Conservation (phyloP, 257 asterid genomes). For the Solanum arcanum region DNA sequence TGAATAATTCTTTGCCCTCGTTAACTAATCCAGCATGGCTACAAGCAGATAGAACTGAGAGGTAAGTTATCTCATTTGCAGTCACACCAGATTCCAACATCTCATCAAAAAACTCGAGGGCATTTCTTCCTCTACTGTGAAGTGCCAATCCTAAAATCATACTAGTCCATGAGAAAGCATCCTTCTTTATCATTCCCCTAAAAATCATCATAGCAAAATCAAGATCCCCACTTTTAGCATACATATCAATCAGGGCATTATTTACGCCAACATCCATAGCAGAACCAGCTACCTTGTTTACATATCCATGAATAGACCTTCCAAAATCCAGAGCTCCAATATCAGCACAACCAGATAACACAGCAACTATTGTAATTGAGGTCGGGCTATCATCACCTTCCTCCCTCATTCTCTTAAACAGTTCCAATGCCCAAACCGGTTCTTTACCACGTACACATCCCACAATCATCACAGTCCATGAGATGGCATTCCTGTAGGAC, state of each 20-base stretch:
- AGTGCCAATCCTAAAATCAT: slow-evolving; percentile 65
- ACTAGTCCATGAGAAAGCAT: slow-evolving; percentile 64
- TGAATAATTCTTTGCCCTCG: slow-evolving; percentile 54
- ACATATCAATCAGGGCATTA: slow-evolving; percentile 73
- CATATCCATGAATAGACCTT: slow-evolving; percentile 46
- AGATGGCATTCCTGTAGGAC: slow-evolving; percentile 53
- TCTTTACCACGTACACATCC: slow-evolving; percentile 51
- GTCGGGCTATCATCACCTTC: slow-evolving; percentile 44
- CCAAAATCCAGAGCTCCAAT: slow-evolving; percentile 70
- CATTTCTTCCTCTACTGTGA: slow-evolving; percentile 50
- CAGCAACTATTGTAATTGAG: slow-evolving; percentile 49
- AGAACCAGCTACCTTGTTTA: slow-evolving; percentile 38
- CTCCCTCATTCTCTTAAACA: slow-evolving; percentile 41
- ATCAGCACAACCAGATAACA: slow-evolving; percentile 86
- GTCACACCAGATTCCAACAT: slow-evolving; percentile 47
- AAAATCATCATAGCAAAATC: slow-evolving; percentile 44
- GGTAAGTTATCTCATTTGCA: slow-evolving; percentile 59
- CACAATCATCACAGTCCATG: slow-evolving; percentile 84
- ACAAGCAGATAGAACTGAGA: slow-evolving; percentile 65
- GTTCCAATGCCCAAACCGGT: slow-evolving; percentile 41
- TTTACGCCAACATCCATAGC: slow-evolving; percentile 33
- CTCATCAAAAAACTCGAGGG: slow-evolving; percentile 40
- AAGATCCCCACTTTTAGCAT: slow-evolving; percentile 58
- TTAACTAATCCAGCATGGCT: slow-evolving; percentile 60
- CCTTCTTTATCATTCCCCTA: slow-evolving; percentile 33